Base-by-base conservation (phyloP, 1,284 basidiomycete species). In the Psilocybe mexicana region DNA sequence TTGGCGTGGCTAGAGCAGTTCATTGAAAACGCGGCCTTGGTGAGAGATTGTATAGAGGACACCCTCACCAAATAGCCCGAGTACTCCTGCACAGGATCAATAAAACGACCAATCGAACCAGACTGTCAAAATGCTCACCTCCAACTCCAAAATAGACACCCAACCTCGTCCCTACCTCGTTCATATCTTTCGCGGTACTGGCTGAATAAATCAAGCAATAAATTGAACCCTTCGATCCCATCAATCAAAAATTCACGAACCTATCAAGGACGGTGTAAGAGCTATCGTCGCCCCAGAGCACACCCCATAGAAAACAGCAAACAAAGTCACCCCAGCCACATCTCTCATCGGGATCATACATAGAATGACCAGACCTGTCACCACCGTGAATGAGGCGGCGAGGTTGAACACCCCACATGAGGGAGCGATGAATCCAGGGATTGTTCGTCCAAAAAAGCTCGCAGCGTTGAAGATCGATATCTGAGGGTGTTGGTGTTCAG, bases 391-490 rank as follows among this genome's bases (percentile, higher is more conserved):
- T 28, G 66, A 38, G 1, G 66, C 59, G 1, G 63, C 62, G 23
- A 71, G 54, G 28, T 74, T 75, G 56, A 71, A 69, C 3, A 72
- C 73, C 36, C 80, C 79, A 35, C 78, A 54, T 30, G 62, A 65
- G 54, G 75, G 74, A 18, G 78, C 77, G 28, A 79, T 63, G 24
- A 76, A 65, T n/a, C 73, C 72, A 3, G 80, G 78, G 14, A 81
- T 57, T 7, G 78, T 66, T 6, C 82, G 76, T 18, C 81, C 81
- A 11, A 76, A 61, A 38, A 80, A 70, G 60, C 75, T 77, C 8
- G 75, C 72, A 0, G 74, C 77, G 54, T 83, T 82, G 33, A 82
- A 66, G 53, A 82, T 76, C 0, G 75, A 66, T 12, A 76, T 58
- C 76, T 78, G 10, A 36, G 12, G 8, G 18, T 38, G 18, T 18